Conservation (phyloP, 257 asterid genomes). For the Mitragyna speciosa region DNA sequence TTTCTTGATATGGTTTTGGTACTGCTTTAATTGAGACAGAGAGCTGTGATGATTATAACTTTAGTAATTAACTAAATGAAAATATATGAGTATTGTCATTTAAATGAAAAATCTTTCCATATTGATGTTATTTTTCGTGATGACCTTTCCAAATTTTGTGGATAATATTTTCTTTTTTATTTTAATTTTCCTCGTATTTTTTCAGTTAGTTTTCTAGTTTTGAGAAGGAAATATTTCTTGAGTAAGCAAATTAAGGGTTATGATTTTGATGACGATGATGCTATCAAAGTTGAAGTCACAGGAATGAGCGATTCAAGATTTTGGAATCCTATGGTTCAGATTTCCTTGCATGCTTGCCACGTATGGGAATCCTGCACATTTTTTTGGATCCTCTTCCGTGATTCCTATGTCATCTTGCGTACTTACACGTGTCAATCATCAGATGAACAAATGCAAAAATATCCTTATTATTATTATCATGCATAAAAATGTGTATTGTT, state of each 20-base stretch:
- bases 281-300: not conserved
- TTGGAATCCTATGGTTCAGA: not conserved
- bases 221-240: too few species aligned
- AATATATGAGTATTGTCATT: too few species aligned
- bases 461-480: too few species aligned
- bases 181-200: too few species aligned
- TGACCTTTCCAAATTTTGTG: not conserved
- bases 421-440: not conserved
- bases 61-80: too few species aligned
- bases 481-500: too few species aligned
- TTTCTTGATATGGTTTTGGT: not conserved
- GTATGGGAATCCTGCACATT: not conserved
- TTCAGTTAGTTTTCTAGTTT: too few species aligned
- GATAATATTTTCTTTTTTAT: not conserved
- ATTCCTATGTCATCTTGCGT: not conserved
- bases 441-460: not conserved
- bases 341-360: constrained; percentile 9
- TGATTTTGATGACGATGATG: constrained; percentile 1
- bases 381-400: not conserved
- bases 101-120: too few species aligned
- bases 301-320: not conserved
- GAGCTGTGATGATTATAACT: not conserved
- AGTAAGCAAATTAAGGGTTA: not conserved
- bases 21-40: too few species aligned
- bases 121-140: too few species aligned